Evolutionary conservation across 495 filamentous ascomycete genomes (phyloP).

Genomic region (Aspergillus ostianus): DNA sequence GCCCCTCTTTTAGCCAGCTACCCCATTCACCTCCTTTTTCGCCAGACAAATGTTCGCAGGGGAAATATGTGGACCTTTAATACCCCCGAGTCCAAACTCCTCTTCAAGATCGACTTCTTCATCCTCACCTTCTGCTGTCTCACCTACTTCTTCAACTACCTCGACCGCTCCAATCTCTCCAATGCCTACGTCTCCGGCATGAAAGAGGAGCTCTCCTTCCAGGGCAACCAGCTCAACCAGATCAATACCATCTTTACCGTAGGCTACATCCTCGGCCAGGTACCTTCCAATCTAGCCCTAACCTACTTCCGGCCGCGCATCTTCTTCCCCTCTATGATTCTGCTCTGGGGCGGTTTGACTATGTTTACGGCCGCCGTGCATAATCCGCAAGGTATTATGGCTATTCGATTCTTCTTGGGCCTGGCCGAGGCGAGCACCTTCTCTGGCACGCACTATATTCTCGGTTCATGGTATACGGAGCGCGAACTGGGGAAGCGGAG

Average conservation of each 20-base stretch:
- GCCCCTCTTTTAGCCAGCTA: not conserved
- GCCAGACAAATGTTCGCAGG: not conserved
- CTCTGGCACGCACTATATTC: conserved; percentile 63
- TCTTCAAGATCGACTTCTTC: conserved; percentile 53
- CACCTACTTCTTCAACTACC: conserved; percentile 51
- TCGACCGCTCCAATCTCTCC: conserved; percentile 58
- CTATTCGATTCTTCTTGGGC: conserved; percentile 69
- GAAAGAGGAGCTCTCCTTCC: conserved; percentile 59
- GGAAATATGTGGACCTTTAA: conserved; percentile 11
- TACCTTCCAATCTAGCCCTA: conserved; percentile 60
- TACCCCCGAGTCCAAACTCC: conserved; percentile 20
- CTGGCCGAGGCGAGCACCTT: conserved; percentile 59
- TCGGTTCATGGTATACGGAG: conserved; percentile 66
- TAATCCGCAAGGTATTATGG: conserved; percentile 55
- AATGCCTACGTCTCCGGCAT: conserved; percentile 68
- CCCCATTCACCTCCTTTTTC: no score
- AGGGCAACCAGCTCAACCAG: conserved; percentile 55
- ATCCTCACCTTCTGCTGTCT: conserved; percentile 65
- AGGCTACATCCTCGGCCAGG: conserved; percentile 56
- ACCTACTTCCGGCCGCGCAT: conserved; percentile 56
- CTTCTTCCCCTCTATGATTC: conserved; percentile 61
- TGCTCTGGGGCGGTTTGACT: conserved; percentile 60
- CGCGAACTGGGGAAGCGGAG: conserved; percentile 63
- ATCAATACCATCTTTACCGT: conserved; percentile 52
- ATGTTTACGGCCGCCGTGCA: conserved; percentile 56